Percentiles rank a stretch among this genome's conserved stretches.
phyloP scores from a whole-genome alignment of 1,139 yeast species.

The Candida sanyaensis region DNA sequence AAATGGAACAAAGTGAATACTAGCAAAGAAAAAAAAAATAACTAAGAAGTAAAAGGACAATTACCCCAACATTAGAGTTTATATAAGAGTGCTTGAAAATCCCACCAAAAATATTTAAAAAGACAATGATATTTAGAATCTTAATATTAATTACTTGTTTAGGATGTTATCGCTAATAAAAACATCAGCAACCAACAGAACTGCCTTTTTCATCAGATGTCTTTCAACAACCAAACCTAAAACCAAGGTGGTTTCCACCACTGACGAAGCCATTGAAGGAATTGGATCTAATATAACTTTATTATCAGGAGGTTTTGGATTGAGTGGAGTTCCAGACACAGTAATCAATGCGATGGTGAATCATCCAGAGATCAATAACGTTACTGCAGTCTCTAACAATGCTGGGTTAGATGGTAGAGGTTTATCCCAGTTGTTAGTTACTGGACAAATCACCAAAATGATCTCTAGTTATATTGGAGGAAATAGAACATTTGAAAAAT shows the following conservation, averaged over 20 bases:
- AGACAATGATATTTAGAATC: neutral
- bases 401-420: conserved; percentile 53
- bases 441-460: conserved; percentile 49
- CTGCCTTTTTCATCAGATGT: conserved; percentile 8
- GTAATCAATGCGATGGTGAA: conserved; percentile 38
- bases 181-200: conserved; percentile 2
- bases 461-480: conserved; percentile 50
- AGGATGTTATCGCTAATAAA: conserved; percentile 8
- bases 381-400: conserved; percentile 51
- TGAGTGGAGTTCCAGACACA: conserved; percentile 51
- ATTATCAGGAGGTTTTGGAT: conserved; percentile 51
- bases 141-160: neutral
- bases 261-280: conserved; percentile 32
- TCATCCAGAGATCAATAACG: conserved; percentile 29
- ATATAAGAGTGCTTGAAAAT: neutral
- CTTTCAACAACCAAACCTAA: conserved; percentile 10
- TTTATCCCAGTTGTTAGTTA: conserved; percentile 38
- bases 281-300: conserved; percentile 33
- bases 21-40: neutral
- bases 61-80: neutral
- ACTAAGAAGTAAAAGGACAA: neutral
- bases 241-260: conserved; percentile 22
- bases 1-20: too few relatives aligned
- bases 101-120: neutral
- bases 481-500: conserved; percentile 42